Percentiles rank a stretch among this genome's conserved stretches.
Conservation (phyloP, 2,329 filamentous ascomycete genomes). For the Geosmithia flava region DNA sequence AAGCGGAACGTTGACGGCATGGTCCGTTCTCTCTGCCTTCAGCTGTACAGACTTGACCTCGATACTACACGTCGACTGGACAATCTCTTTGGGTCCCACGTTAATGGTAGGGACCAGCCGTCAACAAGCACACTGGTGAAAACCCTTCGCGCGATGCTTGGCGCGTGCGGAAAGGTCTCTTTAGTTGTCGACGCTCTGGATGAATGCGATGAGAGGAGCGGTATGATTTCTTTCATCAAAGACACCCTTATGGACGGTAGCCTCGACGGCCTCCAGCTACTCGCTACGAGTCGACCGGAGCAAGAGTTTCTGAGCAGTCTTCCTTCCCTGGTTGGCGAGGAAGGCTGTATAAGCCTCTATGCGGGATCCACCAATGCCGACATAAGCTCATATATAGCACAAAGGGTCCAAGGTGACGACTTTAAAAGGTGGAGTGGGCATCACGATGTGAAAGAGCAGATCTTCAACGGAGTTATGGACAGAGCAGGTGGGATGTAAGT, state of each 20-base stretch:
- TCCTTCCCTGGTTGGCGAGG: neutral
- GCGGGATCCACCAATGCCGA: neutral
- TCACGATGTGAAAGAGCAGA: neutral
- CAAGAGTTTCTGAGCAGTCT: neutral
- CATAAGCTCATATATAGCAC: neutral
- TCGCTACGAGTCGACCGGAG: neutral
- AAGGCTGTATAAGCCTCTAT: neutral
- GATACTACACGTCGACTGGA: neutral
- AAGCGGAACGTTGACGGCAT: conserved; percentile 1
- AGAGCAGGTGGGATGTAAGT: neutral
- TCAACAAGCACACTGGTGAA: neutral
- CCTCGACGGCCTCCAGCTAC: neutral
- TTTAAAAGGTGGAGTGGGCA: neutral
- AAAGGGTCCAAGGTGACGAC: neutral
- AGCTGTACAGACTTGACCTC: neutral
- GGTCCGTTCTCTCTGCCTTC: neutral
- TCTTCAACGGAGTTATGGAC: neutral
- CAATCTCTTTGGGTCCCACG: neutral
- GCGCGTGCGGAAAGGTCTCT: neutral
- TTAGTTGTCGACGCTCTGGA: neutral
- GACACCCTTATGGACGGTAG: neutral
- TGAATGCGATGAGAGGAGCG: neutral
- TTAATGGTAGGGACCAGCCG: neutral
- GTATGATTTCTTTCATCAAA: neutral
- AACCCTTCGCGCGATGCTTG: neutral